Percentiles rank a stretch among this genome's conserved stretches.
Evolutionary conservation across 2,329 filamentous ascomycete species (phyloP).

Genomic region (Cladobotryum protrusum): DNA sequence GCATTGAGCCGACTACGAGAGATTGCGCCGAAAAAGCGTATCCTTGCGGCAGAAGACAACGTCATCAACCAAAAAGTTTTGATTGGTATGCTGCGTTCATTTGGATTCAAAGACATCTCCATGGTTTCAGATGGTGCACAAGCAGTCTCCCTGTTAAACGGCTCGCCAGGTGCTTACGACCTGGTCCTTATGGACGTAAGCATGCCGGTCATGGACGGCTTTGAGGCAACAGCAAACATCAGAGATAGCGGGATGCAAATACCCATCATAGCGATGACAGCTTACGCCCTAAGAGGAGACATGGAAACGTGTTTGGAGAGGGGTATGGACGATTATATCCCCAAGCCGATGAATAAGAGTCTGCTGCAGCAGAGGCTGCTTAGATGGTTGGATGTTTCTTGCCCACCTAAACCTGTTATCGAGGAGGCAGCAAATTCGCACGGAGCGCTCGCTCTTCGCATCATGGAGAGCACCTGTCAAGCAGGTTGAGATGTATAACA

Average conservation of each 20-base stretch:
- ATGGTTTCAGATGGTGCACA: conserved; percentile 16
- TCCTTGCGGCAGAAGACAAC: conserved; percentile 38
- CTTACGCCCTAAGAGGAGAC: conserved; percentile 50
- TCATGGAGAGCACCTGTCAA: too few species aligned
- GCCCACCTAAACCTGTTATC: not conserved
- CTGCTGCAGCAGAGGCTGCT: conserved; percentile 21
- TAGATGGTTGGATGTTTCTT: conserved; percentile 10
- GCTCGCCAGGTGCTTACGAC: conserved; percentile 21
- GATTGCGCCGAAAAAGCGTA: conserved; percentile 33
- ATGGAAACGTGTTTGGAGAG: conserved; percentile 45
- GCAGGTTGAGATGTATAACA: too few species aligned
- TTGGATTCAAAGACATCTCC: conserved; percentile 33
- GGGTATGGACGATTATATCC: conserved; percentile 51
- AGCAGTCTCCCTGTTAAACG: conserved; percentile 25
- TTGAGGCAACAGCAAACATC: conserved; percentile 37
- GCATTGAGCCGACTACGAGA: conserved; percentile 23
- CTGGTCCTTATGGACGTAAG: conserved; percentile 40
- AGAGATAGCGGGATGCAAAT: conserved; percentile 39
- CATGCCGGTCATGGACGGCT: conserved; percentile 49
- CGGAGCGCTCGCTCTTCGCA: too few species aligned
- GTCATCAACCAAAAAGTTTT: conserved; percentile 38
- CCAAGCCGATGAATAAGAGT: conserved; percentile 45
- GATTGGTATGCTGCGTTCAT: conserved; percentile 27
- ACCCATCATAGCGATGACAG: conserved; percentile 49
- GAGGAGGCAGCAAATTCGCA: too few species aligned